Evolutionary conservation across 176 grass and related monocot species (phyloP).

Genomic region (Pontederia crassipes): DNA sequence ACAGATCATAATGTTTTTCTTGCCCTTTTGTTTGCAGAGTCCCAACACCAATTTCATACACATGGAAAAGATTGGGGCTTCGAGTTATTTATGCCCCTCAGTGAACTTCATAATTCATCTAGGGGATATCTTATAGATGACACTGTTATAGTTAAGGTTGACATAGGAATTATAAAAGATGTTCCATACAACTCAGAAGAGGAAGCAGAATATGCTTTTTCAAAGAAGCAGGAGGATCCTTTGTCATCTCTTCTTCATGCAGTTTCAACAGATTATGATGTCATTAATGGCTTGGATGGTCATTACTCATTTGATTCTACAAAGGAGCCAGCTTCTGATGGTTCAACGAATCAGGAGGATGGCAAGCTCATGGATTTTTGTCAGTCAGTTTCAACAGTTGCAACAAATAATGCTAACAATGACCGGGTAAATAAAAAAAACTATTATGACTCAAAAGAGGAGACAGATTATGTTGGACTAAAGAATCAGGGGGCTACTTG

Average conservation of each 20-base stretch:
- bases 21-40: background rate
- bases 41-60: slow-evolving; percentile 9
- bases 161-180: no score
- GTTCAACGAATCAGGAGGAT: no score
- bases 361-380: no score
- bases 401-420: no score
- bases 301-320: no score
- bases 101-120: background rate
- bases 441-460: slow-evolving; percentile 12
- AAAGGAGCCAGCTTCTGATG: no score
- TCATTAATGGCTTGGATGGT: background rate
- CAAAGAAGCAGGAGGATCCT: no score
- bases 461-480: slow-evolving; percentile 11
- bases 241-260: no score
- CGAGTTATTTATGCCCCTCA: slow-evolving; percentile 6
- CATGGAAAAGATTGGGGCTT: slow-evolving; percentile 9
- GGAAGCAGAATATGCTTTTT: no score
- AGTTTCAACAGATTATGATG: background rate
- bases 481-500: slow-evolving; percentile 13
- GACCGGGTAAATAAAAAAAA: no score
- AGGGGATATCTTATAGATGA: slow-evolving; percentile 9
- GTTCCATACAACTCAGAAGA: no score
- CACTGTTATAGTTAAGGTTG: slow-evolving; percentile 1
- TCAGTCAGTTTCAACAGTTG: no score
- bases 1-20: background rate